Evolutionary conservation across 306 rosid species (phyloP).

Genomic region (Vicia villosa): DNA sequence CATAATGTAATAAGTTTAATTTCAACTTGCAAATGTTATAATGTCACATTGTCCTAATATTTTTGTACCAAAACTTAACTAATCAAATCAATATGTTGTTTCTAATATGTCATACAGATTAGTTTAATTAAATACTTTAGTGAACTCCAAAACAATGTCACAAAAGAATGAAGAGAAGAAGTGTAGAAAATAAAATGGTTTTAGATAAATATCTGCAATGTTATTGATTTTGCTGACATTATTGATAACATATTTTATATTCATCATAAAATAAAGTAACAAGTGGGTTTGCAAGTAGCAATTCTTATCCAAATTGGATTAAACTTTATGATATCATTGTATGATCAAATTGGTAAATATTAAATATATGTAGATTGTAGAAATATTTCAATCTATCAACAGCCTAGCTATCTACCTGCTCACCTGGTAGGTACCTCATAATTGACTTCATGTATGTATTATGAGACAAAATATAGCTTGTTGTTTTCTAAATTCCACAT

Average conservation of each 20-base stretch:
- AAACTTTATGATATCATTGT: slow-evolving; percentile 1
- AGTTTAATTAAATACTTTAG: background rate
- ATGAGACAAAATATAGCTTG: too few species aligned
- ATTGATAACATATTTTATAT: background rate
- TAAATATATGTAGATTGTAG: background rate
- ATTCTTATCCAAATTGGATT: background rate
- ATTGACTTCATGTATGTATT: slow-evolving; percentile 2
- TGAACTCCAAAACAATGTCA: background rate
- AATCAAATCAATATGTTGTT: slow-evolving; percentile 1
- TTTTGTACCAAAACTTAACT: background rate
- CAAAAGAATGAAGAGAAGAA: background rate
- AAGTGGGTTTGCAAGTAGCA: slow-evolving; percentile 30
- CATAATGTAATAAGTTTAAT: background rate
- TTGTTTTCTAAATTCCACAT: background rate
- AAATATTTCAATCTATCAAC: background rate
- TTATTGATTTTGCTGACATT: slow-evolving; percentile 16
- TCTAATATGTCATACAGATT: background rate
- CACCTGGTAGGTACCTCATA: slow-evolving; percentile 6
- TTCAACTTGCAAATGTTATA: slow-evolving; percentile 17
- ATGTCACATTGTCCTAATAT: background rate
- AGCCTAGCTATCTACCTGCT: background rate
- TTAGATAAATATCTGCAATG: background rate
- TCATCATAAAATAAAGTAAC: background rate
- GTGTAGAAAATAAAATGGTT: background rate
- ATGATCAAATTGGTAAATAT: slow-evolving; percentile 1